Percentiles rank a stretch among this genome's conserved stretches.
phyloP scores from a whole-genome alignment of 768 basidiomycete genomes.

The Calvatia gigantea region DNA sequence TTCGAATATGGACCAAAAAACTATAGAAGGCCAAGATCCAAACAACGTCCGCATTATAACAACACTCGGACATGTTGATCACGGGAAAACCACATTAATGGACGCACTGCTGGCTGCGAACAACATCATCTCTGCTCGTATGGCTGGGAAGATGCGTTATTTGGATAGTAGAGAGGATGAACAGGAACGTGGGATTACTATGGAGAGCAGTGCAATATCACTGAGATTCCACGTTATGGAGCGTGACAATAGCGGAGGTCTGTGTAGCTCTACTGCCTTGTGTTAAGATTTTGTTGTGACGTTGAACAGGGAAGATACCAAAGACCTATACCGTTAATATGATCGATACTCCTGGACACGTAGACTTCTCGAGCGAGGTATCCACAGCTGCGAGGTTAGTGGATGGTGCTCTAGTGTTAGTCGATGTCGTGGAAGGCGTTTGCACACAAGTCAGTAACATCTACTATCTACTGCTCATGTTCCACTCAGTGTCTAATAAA shows the following conservation, averaged over 20 bases:
- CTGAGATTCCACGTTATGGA: constrained; percentile 82
- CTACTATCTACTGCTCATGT: neutral
- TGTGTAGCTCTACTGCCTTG: constrained; percentile 18
- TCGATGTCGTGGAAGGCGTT: constrained; percentile 97
- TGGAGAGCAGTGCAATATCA: constrained; percentile 96
- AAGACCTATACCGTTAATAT: constrained; percentile 87
- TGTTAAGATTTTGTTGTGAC: neutral
- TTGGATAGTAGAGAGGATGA: constrained; percentile 96
- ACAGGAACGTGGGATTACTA: constrained; percentile 96
- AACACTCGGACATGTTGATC: constrained; percentile 88
- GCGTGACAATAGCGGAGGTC: constrained; percentile 52
- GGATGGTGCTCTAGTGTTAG: constrained; percentile 92
- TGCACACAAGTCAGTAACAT: constrained; percentile 82
- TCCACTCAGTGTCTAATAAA: neutral
- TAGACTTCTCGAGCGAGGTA: constrained; percentile 97
- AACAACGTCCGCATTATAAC: constrained; percentile 72
- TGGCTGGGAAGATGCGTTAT: constrained; percentile 96
- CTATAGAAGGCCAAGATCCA: constrained; percentile 36
- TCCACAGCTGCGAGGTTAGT: constrained; percentile 91
- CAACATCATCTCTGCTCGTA: constrained; percentile 90
- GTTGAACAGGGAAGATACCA: constrained; percentile 42
- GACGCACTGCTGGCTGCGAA: constrained; percentile 95
- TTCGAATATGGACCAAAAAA: constrained; percentile 4
- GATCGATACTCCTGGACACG: constrained; percentile 98
- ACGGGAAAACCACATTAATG: constrained; percentile 95